These are phyloP conservation scores for Pseudonectria buxi DNA, from an alignment of 2,329 filamentous ascomycete species.

Conservation along the genomic window DNA sequence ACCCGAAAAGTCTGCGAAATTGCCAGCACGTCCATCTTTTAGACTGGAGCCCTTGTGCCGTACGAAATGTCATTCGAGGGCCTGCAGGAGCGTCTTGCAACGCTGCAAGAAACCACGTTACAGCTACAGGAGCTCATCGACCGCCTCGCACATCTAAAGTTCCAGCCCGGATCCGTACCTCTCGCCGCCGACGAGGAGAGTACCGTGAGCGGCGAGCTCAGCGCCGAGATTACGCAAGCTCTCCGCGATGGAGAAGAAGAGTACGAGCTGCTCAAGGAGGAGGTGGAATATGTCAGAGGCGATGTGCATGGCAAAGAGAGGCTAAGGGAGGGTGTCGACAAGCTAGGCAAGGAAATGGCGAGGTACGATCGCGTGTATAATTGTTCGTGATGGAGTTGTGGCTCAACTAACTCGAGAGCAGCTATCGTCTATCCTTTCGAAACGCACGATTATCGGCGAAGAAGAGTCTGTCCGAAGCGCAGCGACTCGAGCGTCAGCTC, in stretches of 20 bases:
- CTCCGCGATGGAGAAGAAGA: slow-evolving; percentile 77
- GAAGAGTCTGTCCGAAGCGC: slow-evolving; percentile 64
- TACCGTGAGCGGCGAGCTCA: slow-evolving; percentile 62
- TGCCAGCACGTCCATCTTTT: background rate
- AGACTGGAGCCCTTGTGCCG: background rate
- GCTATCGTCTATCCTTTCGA: slow-evolving; percentile 62
- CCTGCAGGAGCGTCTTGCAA: slow-evolving; percentile 53
- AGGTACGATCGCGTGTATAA: slow-evolving; percentile 39
- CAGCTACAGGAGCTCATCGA: slow-evolving; percentile 55
- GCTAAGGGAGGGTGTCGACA: slow-evolving; percentile 58
- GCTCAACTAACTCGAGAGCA: slow-evolving; percentile 18
- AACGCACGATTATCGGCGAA: slow-evolving; percentile 77
- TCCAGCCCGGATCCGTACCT: slow-evolving; percentile 51
- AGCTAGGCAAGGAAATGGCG: slow-evolving; percentile 64
- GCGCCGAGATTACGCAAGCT: slow-evolving; percentile 70
- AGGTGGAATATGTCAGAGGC: slow-evolving; percentile 61
- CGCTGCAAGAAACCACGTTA: slow-evolving; percentile 53
- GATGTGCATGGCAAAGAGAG: slow-evolving; percentile 55
- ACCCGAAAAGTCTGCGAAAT: background rate
- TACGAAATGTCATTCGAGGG: slow-evolving; percentile 49
- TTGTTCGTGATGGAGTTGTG: background rate
- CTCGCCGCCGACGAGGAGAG: slow-evolving; percentile 42
- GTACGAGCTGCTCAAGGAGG: slow-evolving; percentile 71
- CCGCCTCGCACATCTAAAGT: slow-evolving; percentile 50
- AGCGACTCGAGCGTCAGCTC: slow-evolving; percentile 68